phyloP scores from a whole-genome alignment of 2,329 filamentous ascomycete species.

The Alternaria sp. region DNA sequence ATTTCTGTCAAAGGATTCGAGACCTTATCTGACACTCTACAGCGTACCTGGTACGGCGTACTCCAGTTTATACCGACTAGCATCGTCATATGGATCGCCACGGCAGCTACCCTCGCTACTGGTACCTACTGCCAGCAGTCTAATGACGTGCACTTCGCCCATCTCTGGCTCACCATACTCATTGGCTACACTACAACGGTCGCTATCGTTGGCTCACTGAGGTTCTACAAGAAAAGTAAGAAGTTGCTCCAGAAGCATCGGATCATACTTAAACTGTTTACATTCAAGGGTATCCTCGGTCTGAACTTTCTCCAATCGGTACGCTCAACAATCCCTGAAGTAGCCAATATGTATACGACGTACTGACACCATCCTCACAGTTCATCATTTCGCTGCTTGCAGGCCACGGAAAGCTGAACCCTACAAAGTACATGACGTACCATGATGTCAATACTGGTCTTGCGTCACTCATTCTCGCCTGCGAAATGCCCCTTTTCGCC shows the following conservation, averaged over 20 bases:
- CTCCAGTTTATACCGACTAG: conserved; percentile 40
- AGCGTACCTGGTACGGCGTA: conserved; percentile 40
- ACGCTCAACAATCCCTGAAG: conserved; percentile 5
- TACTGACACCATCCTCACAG: conserved; percentile 1
- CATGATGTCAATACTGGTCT: conserved; percentile 37
- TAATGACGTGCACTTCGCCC: conserved; percentile 37
- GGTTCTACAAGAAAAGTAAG: conserved; percentile 34
- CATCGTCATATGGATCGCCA: conserved; percentile 39
- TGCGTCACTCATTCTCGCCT: conserved; percentile 35
- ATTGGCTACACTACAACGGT: conserved; percentile 25
- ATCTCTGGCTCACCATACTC: conserved; percentile 39
- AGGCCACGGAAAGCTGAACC: conserved; percentile 26
- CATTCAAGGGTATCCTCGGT: conserved; percentile 42
- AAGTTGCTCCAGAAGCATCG: conserved; percentile 27
- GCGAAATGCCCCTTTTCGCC: conserved; percentile 44
- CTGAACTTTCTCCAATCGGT: conserved; percentile 39
- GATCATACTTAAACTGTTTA: conserved; percentile 37
- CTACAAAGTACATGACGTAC: conserved; percentile 37
- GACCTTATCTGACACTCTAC: background rate
- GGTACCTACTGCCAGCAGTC: conserved; percentile 38
- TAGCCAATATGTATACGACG: background rate
- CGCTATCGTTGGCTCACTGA: conserved; percentile 29
- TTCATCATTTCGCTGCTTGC: conserved; percentile 40
- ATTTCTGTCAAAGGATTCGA: background rate
- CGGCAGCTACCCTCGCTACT: conserved; percentile 26